Evolutionary conservation across 805 yeast species (phyloP).

Genomic region (Peterozyma toletana): DNA sequence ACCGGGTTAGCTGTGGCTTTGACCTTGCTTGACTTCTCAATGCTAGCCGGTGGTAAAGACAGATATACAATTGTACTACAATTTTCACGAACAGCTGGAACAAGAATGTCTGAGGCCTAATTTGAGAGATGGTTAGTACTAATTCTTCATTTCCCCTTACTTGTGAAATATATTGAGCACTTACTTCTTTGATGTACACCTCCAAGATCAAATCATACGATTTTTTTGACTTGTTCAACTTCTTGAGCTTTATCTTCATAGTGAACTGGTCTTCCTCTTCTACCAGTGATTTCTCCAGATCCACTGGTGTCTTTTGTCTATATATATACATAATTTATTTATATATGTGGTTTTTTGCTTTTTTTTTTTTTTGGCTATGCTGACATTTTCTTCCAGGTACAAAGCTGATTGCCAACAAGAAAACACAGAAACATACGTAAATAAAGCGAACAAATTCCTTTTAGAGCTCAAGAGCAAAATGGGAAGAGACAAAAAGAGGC

Average conservation of each 20-base stretch:
- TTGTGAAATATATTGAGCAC: background rate
- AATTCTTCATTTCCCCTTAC: background rate
- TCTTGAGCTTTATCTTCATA: background rate
- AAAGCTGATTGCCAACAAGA: background rate
- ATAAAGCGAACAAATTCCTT: background rate
- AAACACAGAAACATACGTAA: background rate
- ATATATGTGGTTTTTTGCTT: too few relatives aligned
- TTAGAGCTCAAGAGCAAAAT: background rate
- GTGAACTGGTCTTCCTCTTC: background rate
- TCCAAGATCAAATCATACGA: constrained; percentile 3
- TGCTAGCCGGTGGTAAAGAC: background rate
- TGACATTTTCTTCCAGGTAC: too few relatives aligned
- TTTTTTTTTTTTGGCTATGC: too few relatives aligned
- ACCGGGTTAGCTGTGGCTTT: constrained; percentile 3
- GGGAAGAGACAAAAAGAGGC: constrained; percentile 4
- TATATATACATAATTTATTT: too few relatives aligned
- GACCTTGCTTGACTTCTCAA: constrained; percentile 3
- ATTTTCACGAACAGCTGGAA: background rate
- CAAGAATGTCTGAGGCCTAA: constrained; percentile 6
- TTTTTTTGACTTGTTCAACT: background rate
- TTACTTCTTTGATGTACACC: constrained; percentile 8
- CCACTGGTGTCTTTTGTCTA: too few relatives aligned
- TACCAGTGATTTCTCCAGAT: too few relatives aligned
- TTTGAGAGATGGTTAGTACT: background rate
- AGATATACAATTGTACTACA: constrained; percentile 5